A percentile compares a stretch with the other conserved stretches of the same genome.
Evolutionary conservation across 768 basidiomycete genomes (phyloP).

Genomic region (Termitomyces sp.): DNA sequence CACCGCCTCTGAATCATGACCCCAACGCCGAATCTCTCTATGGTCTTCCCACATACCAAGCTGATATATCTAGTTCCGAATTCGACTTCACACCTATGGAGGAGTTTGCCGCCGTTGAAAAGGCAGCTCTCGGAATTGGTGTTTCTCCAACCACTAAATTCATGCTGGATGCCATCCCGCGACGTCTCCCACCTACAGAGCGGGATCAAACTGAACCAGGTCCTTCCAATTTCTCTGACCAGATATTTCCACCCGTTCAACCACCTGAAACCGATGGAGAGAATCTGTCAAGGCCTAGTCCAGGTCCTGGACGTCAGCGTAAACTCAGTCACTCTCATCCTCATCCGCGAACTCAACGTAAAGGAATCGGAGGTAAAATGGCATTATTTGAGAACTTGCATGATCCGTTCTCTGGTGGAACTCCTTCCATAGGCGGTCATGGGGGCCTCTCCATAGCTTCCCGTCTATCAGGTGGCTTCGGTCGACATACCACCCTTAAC

Average conservation of each 20-base stretch:
- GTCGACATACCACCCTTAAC: constrained; percentile 13
- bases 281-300: constrained; percentile 4
- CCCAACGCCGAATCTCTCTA: constrained; percentile 26
- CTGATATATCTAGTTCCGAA: constrained; percentile 43
- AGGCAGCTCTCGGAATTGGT: constrained; percentile 60
- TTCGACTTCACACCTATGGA: constrained; percentile 81
- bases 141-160: constrained; percentile 44
- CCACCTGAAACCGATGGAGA: constrained; percentile 5
- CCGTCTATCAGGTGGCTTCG: constrained; percentile 17
- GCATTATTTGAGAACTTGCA: constrained; percentile 77
- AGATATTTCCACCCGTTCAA: not conserved
- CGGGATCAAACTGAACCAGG: constrained; percentile 7
- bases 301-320: constrained; percentile 49
- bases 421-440: constrained; percentile 9
- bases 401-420: constrained; percentile 32
- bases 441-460: constrained; percentile 1
- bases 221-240: constrained; percentile 5
- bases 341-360: constrained; percentile 53
- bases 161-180: constrained; percentile 18
- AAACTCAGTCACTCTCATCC: constrained; percentile 84
- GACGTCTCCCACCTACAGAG: not conserved
- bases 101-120: constrained; percentile 67
- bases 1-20: constrained; percentile 1
- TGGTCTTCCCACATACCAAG: constrained; percentile 67
- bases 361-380: constrained; percentile 72